Evolutionary conservation across 192 early-diverging fungal species (phyloP).

Genomic region (Backusella sp.): DNA sequence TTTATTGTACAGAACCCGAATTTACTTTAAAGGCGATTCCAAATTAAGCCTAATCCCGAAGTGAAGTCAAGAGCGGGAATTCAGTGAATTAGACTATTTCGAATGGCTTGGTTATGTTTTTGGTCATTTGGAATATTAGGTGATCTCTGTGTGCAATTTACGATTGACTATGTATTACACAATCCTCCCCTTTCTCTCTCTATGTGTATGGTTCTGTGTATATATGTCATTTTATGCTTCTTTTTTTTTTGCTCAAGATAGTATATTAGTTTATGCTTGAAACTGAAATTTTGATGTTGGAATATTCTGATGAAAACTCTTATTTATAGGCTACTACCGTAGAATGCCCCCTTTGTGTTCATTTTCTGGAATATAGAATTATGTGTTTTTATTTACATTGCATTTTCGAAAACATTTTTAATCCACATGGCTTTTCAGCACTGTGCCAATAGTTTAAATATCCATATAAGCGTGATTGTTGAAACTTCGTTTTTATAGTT

Average conservation of each 20-base stretch:
- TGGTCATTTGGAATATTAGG: neutral
- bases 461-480: too few species aligned
- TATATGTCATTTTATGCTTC: neutral
- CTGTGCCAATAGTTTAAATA: neutral
- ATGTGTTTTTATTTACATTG: too few species aligned
- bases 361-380: too few species aligned
- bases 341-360: too few species aligned
- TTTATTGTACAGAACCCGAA: neutral
- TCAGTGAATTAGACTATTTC: neutral
- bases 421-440: neutral
- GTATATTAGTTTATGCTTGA: too few species aligned
- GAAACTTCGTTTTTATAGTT: too few species aligned
- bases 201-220: too few species aligned
- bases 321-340: too few species aligned
- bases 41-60: neutral
- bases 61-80: neutral
- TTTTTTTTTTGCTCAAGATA: neutral
- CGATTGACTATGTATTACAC: neutral
- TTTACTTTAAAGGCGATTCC: neutral
- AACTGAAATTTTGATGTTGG: too few species aligned
- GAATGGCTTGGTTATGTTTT: neutral
- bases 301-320: too few species aligned
- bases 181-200: neutral
- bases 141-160: neutral
- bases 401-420: neutral